These are phyloP conservation scores for Russula emetica DNA, from an alignment of 768 basidiomycete species.

Conservation along the genomic window DNA sequence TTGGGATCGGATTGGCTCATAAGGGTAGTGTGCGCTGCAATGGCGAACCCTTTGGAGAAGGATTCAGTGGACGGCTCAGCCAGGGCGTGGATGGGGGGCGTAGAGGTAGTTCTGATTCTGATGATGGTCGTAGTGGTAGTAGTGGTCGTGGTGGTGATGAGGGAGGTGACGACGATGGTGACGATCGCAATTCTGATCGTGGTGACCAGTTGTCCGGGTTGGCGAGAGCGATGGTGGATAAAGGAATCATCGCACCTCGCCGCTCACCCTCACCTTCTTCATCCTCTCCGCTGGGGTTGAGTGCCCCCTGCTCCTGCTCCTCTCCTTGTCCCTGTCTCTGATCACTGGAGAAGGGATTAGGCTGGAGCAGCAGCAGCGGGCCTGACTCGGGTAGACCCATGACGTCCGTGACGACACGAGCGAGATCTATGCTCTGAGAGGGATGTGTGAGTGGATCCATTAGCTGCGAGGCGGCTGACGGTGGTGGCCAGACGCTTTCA, in stretches of 20 bases:
- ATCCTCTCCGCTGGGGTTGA: no score
- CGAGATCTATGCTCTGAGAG: constrained; percentile 14
- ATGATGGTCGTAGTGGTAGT: not conserved
- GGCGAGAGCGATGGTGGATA: no score
- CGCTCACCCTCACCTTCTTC: not conserved
- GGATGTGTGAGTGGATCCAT: constrained; percentile 20
- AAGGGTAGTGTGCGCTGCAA: not conserved
- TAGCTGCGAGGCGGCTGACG: constrained; percentile 8
- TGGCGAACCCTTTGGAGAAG: not conserved
- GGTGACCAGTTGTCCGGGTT: not conserved
- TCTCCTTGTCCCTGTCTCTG: not conserved
- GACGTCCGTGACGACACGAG: constrained; percentile 22
- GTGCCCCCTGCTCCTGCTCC: not conserved
- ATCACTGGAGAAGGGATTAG: not conserved
- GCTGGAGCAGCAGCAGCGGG: not conserved
- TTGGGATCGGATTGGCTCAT: not conserved
- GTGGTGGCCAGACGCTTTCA: constrained; percentile 27
- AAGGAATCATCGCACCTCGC: not conserved
- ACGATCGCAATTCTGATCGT: not conserved
- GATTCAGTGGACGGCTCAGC: not conserved
- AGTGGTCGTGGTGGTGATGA: not conserved
- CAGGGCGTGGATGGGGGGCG: not conserved
- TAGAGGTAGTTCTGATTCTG: not conserved
- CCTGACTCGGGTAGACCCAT: constrained; percentile 19
- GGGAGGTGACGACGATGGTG: not conserved